Conservation (phyloP, 768 basidiomycete genomes). For the Xerocomellus dryophilus region DNA sequence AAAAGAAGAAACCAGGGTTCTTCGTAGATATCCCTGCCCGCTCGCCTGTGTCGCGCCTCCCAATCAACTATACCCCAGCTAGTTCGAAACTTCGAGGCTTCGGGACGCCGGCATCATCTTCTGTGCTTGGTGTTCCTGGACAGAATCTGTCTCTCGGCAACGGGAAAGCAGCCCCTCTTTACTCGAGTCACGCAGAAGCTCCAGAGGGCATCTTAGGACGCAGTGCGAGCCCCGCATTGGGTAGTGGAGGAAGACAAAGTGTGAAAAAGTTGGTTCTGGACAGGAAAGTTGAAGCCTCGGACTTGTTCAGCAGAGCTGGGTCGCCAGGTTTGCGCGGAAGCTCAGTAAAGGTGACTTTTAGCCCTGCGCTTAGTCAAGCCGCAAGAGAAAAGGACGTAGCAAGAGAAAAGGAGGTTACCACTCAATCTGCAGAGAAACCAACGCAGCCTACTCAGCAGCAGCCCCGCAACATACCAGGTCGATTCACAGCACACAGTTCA, state of each 20-base stretch:
- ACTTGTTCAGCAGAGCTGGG: slow-evolving; percentile 57
- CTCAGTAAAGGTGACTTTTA: slow-evolving; percentile 61
- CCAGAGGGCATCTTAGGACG: slow-evolving; percentile 61
- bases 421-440: slow-evolving; percentile 17
- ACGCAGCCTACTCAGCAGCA: slow-evolving; percentile 35
- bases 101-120: slow-evolving; percentile 39
- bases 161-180: slow-evolving; percentile 55
- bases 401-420: slow-evolving; percentile 32
- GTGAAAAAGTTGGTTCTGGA: slow-evolving; percentile 92
- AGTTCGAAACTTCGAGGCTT: slow-evolving; percentile 72
- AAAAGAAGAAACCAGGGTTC: slow-evolving; percentile 75
- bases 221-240: slow-evolving; percentile 60
- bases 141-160: slow-evolving; percentile 46
- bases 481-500: slow-evolving; percentile 38
- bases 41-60: slow-evolving; percentile 64
- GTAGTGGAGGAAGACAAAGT: slow-evolving; percentile 70
- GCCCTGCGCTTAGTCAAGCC: slow-evolving; percentile 69
- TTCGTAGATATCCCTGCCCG: slow-evolving; percentile 75
- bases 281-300: slow-evolving; percentile 74
- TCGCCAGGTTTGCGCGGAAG: slow-evolving; percentile 32
- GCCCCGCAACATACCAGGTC: slow-evolving; percentile 39
- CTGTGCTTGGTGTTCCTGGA: slow-evolving; percentile 31
- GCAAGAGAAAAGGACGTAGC: slow-evolving; percentile 70
- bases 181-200: slow-evolving; percentile 48
- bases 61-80: slow-evolving; percentile 60